These are phyloP conservation scores for Phytophthora megakarya DNA, from an alignment of 352 stramenopile genomes.

Conservation along the genomic window DNA sequence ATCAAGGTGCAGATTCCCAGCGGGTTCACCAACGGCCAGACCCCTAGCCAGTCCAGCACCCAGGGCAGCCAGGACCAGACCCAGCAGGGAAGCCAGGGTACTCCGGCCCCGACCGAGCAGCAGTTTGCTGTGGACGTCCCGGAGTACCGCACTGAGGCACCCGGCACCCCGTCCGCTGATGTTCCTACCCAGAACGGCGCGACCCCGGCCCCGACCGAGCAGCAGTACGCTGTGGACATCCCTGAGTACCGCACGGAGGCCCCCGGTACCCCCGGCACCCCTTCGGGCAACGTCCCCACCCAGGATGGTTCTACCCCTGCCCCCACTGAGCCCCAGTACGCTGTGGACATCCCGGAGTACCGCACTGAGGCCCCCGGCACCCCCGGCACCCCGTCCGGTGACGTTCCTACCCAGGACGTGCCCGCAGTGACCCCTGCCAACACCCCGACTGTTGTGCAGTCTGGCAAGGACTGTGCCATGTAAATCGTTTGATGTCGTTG, in stretches of 20 bases:
- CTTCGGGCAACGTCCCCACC: background rate
- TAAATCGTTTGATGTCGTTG: constrained; percentile 23
- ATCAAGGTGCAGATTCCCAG: constrained; percentile 48
- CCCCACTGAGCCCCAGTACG: constrained; percentile 11
- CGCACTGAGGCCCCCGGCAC: constrained; percentile 1
- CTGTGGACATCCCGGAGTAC: constrained; percentile 15
- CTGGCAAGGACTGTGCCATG: constrained; percentile 35
- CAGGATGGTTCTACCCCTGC: no score
- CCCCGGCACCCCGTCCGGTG: constrained; percentile 9
- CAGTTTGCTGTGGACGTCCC: no score
- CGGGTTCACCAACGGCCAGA: background rate
- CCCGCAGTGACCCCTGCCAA: constrained; percentile 21
- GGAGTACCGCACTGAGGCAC: no score
- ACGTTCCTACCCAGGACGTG: constrained; percentile 19
- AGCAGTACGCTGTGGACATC: constrained; percentile 13
- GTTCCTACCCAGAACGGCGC: background rate
- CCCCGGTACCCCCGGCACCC: background rate
- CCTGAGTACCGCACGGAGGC: constrained; percentile 11
- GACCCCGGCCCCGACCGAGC: constrained; percentile 13
- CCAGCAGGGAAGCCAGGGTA: background rate
- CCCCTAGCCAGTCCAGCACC: background rate
- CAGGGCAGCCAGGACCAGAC: constrained; percentile 5
- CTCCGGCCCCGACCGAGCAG: no score
- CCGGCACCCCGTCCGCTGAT: background rate
- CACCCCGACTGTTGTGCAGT: constrained; percentile 12